A percentile compares a stretch with the other conserved stretches of the same genome.
Evolutionary conservation across 768 basidiomycete species (phyloP).

Genomic region (Clavaria fumosa): DNA sequence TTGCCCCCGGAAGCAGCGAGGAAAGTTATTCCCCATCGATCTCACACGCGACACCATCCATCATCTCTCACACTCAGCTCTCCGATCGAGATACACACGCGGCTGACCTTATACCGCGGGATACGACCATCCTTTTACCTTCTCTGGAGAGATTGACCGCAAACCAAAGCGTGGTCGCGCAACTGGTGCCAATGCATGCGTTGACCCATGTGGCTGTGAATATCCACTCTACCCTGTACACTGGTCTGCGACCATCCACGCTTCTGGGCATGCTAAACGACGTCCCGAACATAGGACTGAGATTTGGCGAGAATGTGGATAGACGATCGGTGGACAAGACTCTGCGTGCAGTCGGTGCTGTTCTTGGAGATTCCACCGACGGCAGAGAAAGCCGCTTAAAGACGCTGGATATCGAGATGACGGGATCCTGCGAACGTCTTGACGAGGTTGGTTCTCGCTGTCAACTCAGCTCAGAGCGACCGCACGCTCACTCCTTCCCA

Average conservation of each 20-base stretch:
- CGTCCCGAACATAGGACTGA: conserved; percentile 18
- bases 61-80: conserved; percentile 7
- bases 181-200: conserved; percentile 9
- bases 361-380: conserved; percentile 17
- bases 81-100: conserved; percentile 3
- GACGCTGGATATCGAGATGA: conserved; percentile 20
- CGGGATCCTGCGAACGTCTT: conserved; percentile 13
- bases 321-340: conserved; percentile 31
- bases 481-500: not conserved
- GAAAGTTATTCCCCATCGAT: conserved; percentile 3
- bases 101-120: conserved; percentile 10
- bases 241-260: conserved; percentile 28
- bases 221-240: conserved; percentile 30
- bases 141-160: conserved; percentile 21
- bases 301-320: conserved; percentile 27
- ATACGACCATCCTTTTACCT: conserved; percentile 26
- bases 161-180: conserved; percentile 9
- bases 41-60: conserved; percentile 12
- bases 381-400: conserved; percentile 13
- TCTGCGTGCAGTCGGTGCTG: conserved; percentile 25
- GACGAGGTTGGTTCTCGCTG: conserved; percentile 27
- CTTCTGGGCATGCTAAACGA: conserved; percentile 23
- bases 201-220: conserved; percentile 5
- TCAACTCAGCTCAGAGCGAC: too few relatives aligned
- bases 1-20: conserved; percentile 7